Percentiles rank a stretch among this genome's conserved stretches.
These are phyloP conservation scores for Ambrosia trifida DNA, from an alignment of 129 eudicot genomes.

Conservation along the genomic window DNA sequence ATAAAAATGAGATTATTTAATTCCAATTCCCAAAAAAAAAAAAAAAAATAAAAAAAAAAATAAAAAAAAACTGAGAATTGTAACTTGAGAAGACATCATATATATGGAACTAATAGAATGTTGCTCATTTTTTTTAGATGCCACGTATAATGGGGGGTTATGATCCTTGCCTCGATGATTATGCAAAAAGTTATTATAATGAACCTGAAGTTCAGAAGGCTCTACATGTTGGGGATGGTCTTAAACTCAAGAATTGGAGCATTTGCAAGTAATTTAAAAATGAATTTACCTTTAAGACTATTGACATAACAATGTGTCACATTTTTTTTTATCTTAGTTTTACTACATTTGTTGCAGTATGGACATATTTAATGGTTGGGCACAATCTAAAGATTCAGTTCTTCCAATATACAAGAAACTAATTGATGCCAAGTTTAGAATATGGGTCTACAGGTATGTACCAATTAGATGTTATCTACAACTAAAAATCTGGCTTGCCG, in stretches of 20 bases:
- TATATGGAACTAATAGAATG: neutral
- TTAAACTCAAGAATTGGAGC: constrained; percentile 66
- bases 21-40: no score
- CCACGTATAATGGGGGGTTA: constrained; percentile 86
- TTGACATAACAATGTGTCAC: neutral
- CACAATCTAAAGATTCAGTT: constrained; percentile 56
- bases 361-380: constrained; percentile 59
- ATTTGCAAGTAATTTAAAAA: constrained; percentile 72
- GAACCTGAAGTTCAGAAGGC: constrained; percentile 77
- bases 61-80: no score
- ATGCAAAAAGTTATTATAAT: constrained; percentile 63
- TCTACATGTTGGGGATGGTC: constrained; percentile 79
- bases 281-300: neutral
- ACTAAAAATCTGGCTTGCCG: no score
- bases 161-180: constrained; percentile 84
- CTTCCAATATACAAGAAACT: constrained; percentile 82
- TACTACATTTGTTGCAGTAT: constrained; percentile 47
- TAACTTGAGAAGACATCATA: no score
- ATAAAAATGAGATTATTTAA: no score
- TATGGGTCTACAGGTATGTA: constrained; percentile 87
- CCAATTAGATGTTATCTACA: neutral
- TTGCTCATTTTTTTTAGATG: constrained; percentile 46
- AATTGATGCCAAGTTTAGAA: constrained; percentile 67
- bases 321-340: neutral
- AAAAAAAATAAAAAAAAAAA: no score